Evolutionary conservation across 768 basidiomycete genomes (phyloP), one percentile per base, ranked within the genome.

Genomic region (Cyathus striatus): DNA sequence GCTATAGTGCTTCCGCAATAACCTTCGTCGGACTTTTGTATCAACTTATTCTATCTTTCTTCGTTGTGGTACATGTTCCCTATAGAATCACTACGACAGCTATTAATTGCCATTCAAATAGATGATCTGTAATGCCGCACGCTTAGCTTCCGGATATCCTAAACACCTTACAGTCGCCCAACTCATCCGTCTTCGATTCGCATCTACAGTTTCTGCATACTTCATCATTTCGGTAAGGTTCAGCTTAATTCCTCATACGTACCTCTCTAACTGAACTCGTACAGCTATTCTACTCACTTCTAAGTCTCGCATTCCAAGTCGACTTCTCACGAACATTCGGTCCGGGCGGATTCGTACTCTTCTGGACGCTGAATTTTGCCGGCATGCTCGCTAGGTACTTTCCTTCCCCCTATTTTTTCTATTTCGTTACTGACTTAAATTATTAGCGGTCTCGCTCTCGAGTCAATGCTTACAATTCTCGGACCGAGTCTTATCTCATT

Each of bases 301-400:
- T 84, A 16, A 80, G 72, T 52, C 50, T 75, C 25, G 82, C 78
- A 0, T 85, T 85, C 58, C 71, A 76, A 18, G 64, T 81, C 1
- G 72, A 79, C 18, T 75, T 84, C 47, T 58, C 53, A 7, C 65
- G 75, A 43, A 68, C 58, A 43, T 79, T 72, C 39, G 75, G 75
- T 14, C 57, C 58, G 30, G 59, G 59, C 0, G 83, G 83, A 0
- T 80, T 84, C 49, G 47, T 83, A 24, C 61, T 83, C 21, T 83
- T 78, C 53, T 85, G 83, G 83, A 80, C 81, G 78, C 61, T 81
- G 46, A 76, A 74, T 44, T 83, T 70, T 65, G 30, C 65, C 26
- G 73, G 67, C 27, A 84, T 83, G 81, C 55, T 70, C 6, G 66
- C 79, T 1, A 60, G 78, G 78, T 72, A 57, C n/a, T 75, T 61